phyloP scores from a whole-genome alignment of 345 rosid species.

The Citrus australasica region DNA sequence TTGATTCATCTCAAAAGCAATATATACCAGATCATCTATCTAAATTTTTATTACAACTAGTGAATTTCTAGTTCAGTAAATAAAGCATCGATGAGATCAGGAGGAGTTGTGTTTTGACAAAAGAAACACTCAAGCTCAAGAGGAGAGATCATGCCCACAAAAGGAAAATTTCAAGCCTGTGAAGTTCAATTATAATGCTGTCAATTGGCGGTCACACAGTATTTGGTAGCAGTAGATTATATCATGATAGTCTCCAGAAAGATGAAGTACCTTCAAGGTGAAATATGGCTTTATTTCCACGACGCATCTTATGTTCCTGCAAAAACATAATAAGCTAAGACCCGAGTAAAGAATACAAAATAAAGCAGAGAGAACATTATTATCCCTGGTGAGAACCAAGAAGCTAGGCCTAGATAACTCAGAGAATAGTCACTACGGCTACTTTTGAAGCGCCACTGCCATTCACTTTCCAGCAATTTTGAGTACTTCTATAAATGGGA shows the following conservation, averaged over 20 bases:
- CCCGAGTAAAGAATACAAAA: not conserved
- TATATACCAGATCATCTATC: not conserved
- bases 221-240: not conserved
- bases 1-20: not conserved
- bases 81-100: too few species aligned
- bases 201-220: not conserved
- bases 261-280: conserved; percentile 73
- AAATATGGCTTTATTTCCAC: conserved; percentile 90
- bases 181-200: not conserved
- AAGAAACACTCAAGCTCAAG: not conserved
- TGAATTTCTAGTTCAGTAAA: not conserved
- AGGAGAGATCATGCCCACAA: not conserved
- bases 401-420: not conserved
- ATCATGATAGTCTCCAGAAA: conserved; percentile 2
- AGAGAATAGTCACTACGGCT: not conserved
- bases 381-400: not conserved
- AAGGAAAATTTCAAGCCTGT: not conserved
- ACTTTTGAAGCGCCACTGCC: not conserved
- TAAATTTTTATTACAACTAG: not conserved
- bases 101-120: not conserved
- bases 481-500: not conserved
- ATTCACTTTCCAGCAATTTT: not conserved
- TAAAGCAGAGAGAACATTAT: not conserved
- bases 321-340: conserved; percentile 9
- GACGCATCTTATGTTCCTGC: conserved; percentile 88